phyloP scores from a whole-genome alignment of 495 filamentous ascomycete genomes.

The Cercophora sp. region DNA sequence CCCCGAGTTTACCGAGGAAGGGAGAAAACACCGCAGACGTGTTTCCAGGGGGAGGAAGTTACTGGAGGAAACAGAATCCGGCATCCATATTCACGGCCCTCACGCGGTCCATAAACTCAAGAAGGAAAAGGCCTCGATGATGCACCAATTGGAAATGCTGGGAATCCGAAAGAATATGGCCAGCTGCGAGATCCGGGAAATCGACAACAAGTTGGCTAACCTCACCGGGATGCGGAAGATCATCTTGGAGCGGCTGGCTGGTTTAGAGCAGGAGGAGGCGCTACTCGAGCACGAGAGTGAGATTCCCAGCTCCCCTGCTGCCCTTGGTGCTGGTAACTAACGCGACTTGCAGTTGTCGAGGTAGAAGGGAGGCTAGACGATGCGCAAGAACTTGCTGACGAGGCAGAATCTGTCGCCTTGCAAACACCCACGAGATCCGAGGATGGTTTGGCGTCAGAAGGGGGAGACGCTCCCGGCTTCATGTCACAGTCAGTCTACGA shows the following conservation, averaged over 20 bases:
- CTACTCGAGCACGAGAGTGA: slow-evolving; percentile 80
- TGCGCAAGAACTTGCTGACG: slow-evolving; percentile 68
- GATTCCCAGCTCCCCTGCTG: slow-evolving; percentile 21
- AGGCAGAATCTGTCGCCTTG: slow-evolving; percentile 55
- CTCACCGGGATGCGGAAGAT: slow-evolving; percentile 91
- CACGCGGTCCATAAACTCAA: slow-evolving; percentile 65
- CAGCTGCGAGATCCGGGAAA: slow-evolving; percentile 90
- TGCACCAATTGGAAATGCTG: slow-evolving; percentile 85
- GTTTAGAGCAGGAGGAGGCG: slow-evolving; percentile 90
- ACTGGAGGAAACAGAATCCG: slow-evolving; percentile 56
- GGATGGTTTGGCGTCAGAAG: slow-evolving; percentile 46
- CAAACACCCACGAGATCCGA: slow-evolving; percentile 55
- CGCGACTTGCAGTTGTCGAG: slow-evolving; percentile 59
- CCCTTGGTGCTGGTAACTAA: not conserved
- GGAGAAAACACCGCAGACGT: slow-evolving; percentile 65
- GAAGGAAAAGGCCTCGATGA: slow-evolving; percentile 70
- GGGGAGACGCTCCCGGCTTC: slow-evolving; percentile 63
- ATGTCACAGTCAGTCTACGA: slow-evolving; percentile 98
- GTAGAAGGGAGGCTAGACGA: slow-evolving; percentile 85
- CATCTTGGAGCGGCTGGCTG: slow-evolving; percentile 81
- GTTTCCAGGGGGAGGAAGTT: slow-evolving; percentile 69
- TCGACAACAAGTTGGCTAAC: slow-evolving; percentile 95
- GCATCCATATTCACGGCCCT: slow-evolving; percentile 45
- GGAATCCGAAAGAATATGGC: slow-evolving; percentile 95
- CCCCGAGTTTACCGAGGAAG: slow-evolving; percentile 66